Percentiles rank a stretch among this genome's conserved stretches.
phyloP scores from a whole-genome alignment of 805 yeast species.

The Metschnikowia arizonensis region DNA sequence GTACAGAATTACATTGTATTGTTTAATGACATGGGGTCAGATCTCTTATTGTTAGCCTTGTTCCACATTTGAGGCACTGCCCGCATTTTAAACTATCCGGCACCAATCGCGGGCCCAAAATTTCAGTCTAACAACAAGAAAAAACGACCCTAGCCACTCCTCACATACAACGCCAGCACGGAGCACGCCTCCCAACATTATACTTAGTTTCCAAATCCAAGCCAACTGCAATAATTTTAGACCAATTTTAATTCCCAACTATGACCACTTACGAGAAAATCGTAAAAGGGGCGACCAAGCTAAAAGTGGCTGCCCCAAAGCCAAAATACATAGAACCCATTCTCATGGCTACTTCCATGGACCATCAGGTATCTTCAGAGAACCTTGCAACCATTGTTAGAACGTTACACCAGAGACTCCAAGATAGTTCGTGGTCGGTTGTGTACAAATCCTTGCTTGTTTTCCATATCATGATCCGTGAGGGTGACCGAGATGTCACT shows the following conservation, averaged over 20 bases:
- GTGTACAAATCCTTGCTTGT: conserved; percentile 84
- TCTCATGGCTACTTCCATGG: conserved; percentile 59
- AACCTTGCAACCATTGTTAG: conserved; percentile 68
- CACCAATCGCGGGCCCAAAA: conserved; percentile 5
- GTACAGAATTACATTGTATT: too few relatives aligned
- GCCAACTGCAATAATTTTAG: background rate
- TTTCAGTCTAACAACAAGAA: conserved; percentile 5
- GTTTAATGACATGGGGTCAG: too few relatives aligned
- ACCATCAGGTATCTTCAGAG: conserved; percentile 38
- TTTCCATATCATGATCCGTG: conserved; percentile 85
- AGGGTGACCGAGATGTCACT: conserved; percentile 78
- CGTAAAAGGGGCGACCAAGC: conserved; percentile 56
- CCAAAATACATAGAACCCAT: conserved; percentile 95
- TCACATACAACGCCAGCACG: background rate
- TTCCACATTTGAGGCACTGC: conserved; percentile 1
- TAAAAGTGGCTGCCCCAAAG: conserved; percentile 92
- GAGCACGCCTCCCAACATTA: background rate
- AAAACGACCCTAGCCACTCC: conserved; percentile 3
- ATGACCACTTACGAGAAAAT: conserved; percentile 53
- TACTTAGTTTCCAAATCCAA: background rate
- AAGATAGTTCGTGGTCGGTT: conserved; percentile 86
- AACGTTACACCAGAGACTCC: conserved; percentile 56
- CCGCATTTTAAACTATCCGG: conserved; percentile 2
- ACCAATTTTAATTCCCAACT: background rate
- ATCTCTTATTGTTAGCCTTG: background rate